Conservation (phyloP, 1,284 basidiomycete species). For the Tilletia caries region DNA sequence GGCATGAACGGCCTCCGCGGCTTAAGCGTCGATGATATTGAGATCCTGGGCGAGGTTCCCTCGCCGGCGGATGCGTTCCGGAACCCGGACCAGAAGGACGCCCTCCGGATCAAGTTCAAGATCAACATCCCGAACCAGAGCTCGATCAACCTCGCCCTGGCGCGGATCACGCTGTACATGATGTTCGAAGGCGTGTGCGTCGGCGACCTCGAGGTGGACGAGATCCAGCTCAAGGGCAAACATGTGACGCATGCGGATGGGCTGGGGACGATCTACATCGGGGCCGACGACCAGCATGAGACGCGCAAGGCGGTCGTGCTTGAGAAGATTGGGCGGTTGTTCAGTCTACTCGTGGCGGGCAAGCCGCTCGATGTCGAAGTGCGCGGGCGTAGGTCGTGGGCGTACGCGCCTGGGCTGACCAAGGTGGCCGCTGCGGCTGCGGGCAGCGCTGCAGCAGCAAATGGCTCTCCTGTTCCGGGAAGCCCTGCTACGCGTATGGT, state of each 20-base stretch:
- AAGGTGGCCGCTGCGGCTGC: neutral
- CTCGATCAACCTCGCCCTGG: slow-evolving; percentile 18
- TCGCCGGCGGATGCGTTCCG: slow-evolving; percentile 6
- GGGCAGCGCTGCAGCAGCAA: slow-evolving; percentile 19
- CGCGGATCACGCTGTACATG: slow-evolving; percentile 10
- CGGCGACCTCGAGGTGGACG: slow-evolving; percentile 10
- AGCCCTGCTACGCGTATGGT: neutral
- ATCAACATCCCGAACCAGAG: slow-evolving; percentile 21
- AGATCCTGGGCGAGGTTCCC: slow-evolving; percentile 33
- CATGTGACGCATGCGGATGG: slow-evolving; percentile 11
- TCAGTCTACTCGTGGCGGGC: slow-evolving; percentile 18
- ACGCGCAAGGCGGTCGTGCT: slow-evolving; percentile 9
- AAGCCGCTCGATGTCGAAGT: slow-evolving; percentile 13
- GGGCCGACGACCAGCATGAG: slow-evolving; percentile 9
- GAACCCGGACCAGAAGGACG: slow-evolving; percentile 7
- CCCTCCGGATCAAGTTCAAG: slow-evolving; percentile 13
- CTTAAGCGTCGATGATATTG: slow-evolving; percentile 26
- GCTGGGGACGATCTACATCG: slow-evolving; percentile 9
- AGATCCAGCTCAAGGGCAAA: slow-evolving; percentile 2
- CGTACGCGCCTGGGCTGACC: neutral
- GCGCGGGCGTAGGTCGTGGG: slow-evolving; percentile 19
- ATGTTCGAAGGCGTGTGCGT: slow-evolving; percentile 14
- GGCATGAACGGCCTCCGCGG: slow-evolving; percentile 36
- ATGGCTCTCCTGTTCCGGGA: slow-evolving; percentile 20
- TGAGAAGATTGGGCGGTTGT: slow-evolving; percentile 16